A percentile compares a stretch with the other conserved stretches of the same genome.
Evolutionary conservation across 441 rosid genomes (phyloP).

Genomic region (Populus hybrid): DNA sequence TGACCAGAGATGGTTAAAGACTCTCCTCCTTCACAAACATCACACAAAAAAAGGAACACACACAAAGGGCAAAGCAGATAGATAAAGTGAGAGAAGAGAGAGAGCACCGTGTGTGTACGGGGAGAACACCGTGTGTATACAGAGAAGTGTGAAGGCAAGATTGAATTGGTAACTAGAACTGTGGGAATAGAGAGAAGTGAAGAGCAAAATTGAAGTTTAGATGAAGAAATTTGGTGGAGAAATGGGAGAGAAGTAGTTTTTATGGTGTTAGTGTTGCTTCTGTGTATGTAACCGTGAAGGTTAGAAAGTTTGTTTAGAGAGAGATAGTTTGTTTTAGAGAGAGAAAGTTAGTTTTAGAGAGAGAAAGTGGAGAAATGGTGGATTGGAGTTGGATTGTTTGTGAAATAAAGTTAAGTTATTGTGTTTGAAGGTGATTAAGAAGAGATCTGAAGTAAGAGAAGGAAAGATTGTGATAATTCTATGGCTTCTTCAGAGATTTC

Average conservation of each 20-base stretch:
- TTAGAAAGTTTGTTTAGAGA: not conserved
- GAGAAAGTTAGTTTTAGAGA: not conserved
- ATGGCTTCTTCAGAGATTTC: conserved; percentile 61
- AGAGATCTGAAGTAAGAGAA: conserved; percentile 61
- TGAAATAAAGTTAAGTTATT: conserved; percentile 13
- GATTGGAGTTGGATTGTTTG: conserved; percentile 18
- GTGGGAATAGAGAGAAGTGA: conserved; percentile 1
- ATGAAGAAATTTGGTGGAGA: conserved; percentile 35
- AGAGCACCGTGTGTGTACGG: not conserved
- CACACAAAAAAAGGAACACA: not conserved
- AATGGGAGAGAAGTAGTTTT: not conserved
- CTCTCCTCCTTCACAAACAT: conserved; percentile 11
- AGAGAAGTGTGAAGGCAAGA: not conserved
- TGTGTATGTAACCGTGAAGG: not conserved
- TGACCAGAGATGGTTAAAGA: conserved; percentile 61
- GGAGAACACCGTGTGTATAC: not conserved
- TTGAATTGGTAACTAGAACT: conserved; percentile 20
- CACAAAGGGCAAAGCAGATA: conserved; percentile 14
- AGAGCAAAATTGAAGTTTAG: conserved; percentile 20
- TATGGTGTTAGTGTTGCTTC: not conserved
- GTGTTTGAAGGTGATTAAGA: conserved; percentile 30
- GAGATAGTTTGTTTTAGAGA: not conserved
- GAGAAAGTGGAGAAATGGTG: conserved; percentile 11
- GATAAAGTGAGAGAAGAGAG: conserved; percentile 2
- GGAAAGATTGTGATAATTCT: conserved; percentile 21